Evolutionary conservation across 1,284 basidiomycete species (phyloP).

Genomic region (Ganoderma resinaceum): DNA sequence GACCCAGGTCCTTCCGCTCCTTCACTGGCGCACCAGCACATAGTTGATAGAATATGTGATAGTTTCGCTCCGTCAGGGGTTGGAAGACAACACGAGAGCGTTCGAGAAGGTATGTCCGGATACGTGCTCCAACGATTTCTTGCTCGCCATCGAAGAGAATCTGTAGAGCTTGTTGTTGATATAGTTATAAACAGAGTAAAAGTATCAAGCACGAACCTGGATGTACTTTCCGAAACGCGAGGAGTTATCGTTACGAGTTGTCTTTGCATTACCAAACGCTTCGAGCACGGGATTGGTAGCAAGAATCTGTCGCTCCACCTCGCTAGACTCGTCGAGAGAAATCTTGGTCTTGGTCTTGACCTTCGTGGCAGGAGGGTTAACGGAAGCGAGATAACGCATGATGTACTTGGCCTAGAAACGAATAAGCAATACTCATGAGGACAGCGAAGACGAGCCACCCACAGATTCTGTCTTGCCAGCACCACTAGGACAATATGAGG

Average conservation of each 20-base stretch:
- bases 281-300: conserved; percentile 99
- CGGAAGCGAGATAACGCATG: conserved; percentile 98
- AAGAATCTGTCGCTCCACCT: conserved; percentile 96
- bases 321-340: conserved; percentile 84
- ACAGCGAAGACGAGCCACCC: conserved; percentile 34
- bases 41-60: conserved; percentile 99
- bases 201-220: conserved; percentile 65
- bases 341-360: conserved; percentile 73
- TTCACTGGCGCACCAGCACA: conserved; percentile 95
- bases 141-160: conserved; percentile 96
- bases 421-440: conserved; percentile 15
- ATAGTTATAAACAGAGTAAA: conserved; percentile 9
- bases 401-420: conserved; percentile 91
- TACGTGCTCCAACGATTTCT: conserved; percentile 97
- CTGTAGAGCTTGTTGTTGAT: conserved; percentile 51
- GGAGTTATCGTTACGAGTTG: conserved; percentile 98
- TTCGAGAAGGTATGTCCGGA: conserved; percentile 97
- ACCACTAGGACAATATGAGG: conserved; percentile 65
- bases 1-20: conserved; percentile 93
- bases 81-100: conserved; percentile 98
- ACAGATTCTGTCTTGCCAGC: conserved; percentile 99
- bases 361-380: conserved; percentile 82
- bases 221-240: conserved; percentile 99
- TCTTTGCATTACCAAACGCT: conserved; percentile 99
- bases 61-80: conserved; percentile 96